These are phyloP conservation scores for Trebouxiophyceae sp. DNA, from an alignment of 163 green algal genomes.

Conservation along the genomic window DNA sequence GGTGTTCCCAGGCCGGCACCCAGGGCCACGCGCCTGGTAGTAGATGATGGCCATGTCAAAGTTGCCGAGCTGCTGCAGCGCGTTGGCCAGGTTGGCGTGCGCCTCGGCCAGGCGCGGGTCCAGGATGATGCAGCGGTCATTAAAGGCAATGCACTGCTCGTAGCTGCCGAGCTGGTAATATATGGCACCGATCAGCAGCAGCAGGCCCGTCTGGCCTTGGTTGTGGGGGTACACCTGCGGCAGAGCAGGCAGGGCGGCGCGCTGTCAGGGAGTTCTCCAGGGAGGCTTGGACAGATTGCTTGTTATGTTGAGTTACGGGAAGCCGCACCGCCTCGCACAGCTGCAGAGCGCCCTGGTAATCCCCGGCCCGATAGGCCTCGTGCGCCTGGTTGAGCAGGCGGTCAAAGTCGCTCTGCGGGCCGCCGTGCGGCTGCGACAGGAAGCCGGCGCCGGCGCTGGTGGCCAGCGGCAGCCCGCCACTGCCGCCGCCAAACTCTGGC, in stretches of 20 bases:
- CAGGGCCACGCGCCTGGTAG: slow-evolving; percentile 55
- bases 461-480: too few species aligned
- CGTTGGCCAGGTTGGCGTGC: slow-evolving; percentile 76
- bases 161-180: slow-evolving; percentile 69
- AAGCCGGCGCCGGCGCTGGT: too few species aligned
- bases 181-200: slow-evolving; percentile 66
- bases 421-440: too few species aligned
- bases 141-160: slow-evolving; percentile 49
- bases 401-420: too few species aligned
- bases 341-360: slow-evolving; percentile 37
- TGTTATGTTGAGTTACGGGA: neutral
- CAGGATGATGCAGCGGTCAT: slow-evolving; percentile 57
- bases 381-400: slow-evolving; percentile 22
- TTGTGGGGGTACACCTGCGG: slow-evolving; percentile 35
- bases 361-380: slow-evolving; percentile 34
- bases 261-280: neutral
- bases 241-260: neutral
- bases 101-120: slow-evolving; percentile 66
- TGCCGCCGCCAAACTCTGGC: too few species aligned
- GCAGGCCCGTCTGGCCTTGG: neutral
- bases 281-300: neutral
- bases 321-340: slow-evolving; percentile 40
- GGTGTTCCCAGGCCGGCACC: too few species aligned
- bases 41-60: slow-evolving; percentile 71
- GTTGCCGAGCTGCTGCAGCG: slow-evolving; percentile 64